Base-by-base conservation (phyloP, 257 asterid species). In the Haberlea rhodopensis region DNA sequence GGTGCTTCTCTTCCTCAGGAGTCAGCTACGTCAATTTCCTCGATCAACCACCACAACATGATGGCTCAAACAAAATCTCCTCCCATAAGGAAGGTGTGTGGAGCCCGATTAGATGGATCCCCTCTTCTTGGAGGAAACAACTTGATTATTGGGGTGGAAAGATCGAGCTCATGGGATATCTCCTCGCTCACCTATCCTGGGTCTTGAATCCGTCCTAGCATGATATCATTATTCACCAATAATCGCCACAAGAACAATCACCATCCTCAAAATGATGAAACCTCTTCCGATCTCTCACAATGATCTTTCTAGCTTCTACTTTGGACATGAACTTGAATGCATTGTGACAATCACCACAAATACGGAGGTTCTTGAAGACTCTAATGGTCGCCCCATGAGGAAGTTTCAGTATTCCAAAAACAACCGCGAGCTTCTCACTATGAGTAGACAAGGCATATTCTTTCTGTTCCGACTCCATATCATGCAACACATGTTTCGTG, bases 391-490 rank as follows among this genome's bases (percentile, higher is more conserved):
- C 82, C 54, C 88, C 83, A 26, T 31, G 80, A 34, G 88, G 95
- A 53, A 84, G 84, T 74, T 78, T 86, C 62, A 86, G 73, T 31
- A 86, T 74, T 57, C 91, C 95, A 60, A 81, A 86, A 43, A 76
- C 87, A 65, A 86, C 95, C 3, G 95, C 91, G 66, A 86, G 82
- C 80, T 82, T 86, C 85, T 86, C 95, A 73, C 95, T 82, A 62
- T 86, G 91, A 60, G 91, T 78, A 53, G 91, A 81, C 81, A 86
- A 62, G 3, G 91, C 81, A 66, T 86, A 45, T 60, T 86, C 95
- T 62, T 86, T 86, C 71, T 86, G 95, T 60, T 84, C 94, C 8
- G 76, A 75, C 66, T 86, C 95, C 85, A 81, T 79, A 69, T 86
- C 95, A 63, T 86, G 95, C 80, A 84, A 60, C 16, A 76, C 85